Conservation (phyloP, 2,329 filamentous ascomycete genomes). For the Pseudogymnoascus sp. region DNA sequence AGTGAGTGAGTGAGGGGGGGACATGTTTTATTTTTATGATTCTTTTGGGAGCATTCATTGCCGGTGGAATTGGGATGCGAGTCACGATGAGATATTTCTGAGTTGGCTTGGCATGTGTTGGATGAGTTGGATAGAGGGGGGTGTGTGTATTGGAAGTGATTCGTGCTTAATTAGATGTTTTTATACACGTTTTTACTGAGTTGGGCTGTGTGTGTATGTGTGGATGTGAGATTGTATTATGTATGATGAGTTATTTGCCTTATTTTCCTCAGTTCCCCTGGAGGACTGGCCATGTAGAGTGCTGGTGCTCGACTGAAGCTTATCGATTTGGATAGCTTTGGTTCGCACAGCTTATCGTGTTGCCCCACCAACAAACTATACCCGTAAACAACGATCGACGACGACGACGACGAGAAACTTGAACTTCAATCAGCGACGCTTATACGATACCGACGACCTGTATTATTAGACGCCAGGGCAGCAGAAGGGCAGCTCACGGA, state of each 20-base stretch:
- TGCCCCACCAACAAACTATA: not conserved
- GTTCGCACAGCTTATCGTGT: not conserved
- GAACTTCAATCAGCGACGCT: not conserved
- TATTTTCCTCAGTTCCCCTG: not conserved
- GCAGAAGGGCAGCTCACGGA: not conserved
- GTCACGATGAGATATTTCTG: not conserved
- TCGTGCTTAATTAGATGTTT: not conserved
- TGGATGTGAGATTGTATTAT: not conserved
- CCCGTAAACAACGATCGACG: not conserved
- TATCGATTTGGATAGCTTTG: not conserved
- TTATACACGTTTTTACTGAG: not conserved
- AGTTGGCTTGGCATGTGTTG: not conserved
- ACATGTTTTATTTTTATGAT: not conserved
- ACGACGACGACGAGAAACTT: not conserved
- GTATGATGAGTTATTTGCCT: not conserved
- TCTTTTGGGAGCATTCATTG: not conserved
- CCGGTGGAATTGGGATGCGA: not conserved
- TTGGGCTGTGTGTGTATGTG: not conserved
- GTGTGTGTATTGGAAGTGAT: constrained; percentile 1
- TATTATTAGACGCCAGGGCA: not conserved
- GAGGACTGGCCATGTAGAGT: not conserved
- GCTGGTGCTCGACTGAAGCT: not conserved
- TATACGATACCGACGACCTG: not conserved
- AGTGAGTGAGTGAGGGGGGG: not conserved
- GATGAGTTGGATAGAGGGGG: not conserved